These are phyloP conservation scores for Rhodotorula mucilaginosa DNA, from an alignment of 1,284 basidiomycete genomes.

Conservation along the genomic window DNA sequence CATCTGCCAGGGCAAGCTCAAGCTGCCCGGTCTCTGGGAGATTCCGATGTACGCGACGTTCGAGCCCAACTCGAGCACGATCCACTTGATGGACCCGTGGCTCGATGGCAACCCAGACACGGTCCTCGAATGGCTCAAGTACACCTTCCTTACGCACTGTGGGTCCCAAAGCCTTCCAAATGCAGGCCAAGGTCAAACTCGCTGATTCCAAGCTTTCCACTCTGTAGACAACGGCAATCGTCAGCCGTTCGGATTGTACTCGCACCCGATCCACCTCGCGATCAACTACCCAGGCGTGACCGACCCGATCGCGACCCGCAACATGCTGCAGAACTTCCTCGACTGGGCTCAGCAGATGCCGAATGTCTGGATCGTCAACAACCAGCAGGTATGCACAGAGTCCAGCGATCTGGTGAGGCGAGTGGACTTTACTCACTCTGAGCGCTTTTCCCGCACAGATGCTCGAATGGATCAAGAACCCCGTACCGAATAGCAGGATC, in stretches of 20 bases:
- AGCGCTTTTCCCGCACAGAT: slow-evolving; percentile 54
- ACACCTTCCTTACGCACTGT: slow-evolving; percentile 68
- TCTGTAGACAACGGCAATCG: slow-evolving; percentile 61
- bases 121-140: slow-evolving; percentile 70
- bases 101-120: slow-evolving; percentile 59
- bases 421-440: too few species aligned
- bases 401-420: too few species aligned
- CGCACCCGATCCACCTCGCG: slow-evolving; percentile 66
- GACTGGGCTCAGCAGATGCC: slow-evolving; percentile 75
- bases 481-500: slow-evolving; percentile 60
- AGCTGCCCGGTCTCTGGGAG: slow-evolving; percentile 75
- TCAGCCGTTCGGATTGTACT: slow-evolving; percentile 76
- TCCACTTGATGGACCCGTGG: slow-evolving; percentile 62
- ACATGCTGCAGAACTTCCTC: slow-evolving; percentile 50
- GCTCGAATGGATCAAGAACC: slow-evolving; percentile 70
- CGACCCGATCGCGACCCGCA: slow-evolving; percentile 15
- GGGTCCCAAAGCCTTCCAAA: slow-evolving; percentile 6
- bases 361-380: slow-evolving; percentile 54
- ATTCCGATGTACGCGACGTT: slow-evolving; percentile 60
- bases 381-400: slow-evolving; percentile 22
- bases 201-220: not conserved
- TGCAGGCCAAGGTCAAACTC: not conserved
- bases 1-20: slow-evolving; percentile 67
- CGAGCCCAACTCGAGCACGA: slow-evolving; percentile 1
- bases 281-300: slow-evolving; percentile 50